These are phyloP conservation scores for Xylariaceae sp. DNA, from an alignment of 2,329 filamentous ascomycete genomes.

Conservation along the genomic window DNA sequence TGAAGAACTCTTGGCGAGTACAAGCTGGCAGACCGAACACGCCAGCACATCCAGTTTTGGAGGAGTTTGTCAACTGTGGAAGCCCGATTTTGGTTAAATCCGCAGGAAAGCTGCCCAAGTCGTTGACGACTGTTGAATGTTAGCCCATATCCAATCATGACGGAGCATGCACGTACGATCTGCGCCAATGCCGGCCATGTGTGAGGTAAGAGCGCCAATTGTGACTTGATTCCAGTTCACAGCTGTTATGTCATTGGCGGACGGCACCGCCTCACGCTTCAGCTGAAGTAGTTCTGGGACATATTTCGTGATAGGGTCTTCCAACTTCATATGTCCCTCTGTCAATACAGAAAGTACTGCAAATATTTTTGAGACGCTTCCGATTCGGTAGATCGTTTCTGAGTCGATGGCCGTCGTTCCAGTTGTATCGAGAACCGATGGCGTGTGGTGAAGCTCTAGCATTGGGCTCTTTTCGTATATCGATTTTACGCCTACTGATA, in stretches of 20 bases:
- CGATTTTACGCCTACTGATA: constrained; percentile 51
- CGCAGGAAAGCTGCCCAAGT: constrained; percentile 32
- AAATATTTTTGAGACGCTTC: constrained; percentile 48
- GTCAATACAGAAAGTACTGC: constrained; percentile 35
- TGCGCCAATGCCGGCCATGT: constrained; percentile 38
- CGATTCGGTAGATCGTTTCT: constrained; percentile 47
- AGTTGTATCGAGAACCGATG: constrained; percentile 38
- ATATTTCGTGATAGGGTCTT: constrained; percentile 37
- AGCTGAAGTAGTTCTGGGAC: constrained; percentile 38
- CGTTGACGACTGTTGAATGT: constrained; percentile 32
- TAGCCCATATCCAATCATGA: constrained; percentile 1
- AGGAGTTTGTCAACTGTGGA: constrained; percentile 30
- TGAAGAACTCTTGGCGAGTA: constrained; percentile 36
- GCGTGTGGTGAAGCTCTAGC: constrained; percentile 51
- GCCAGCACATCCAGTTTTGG: constrained; percentile 36
- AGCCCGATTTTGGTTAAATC: constrained; percentile 36
- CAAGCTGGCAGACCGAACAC: constrained; percentile 38
- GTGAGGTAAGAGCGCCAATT: constrained; percentile 35
- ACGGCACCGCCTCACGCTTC: constrained; percentile 29
- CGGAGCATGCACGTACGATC: constrained; percentile 29
- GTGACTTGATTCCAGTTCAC: constrained; percentile 39
- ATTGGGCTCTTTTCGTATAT: constrained; percentile 48
- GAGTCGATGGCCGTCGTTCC: constrained; percentile 39
- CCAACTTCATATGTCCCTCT: constrained; percentile 30
- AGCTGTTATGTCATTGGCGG: constrained; percentile 35